These are phyloP conservation scores for Trichoderma koningiopsis DNA, from an alignment of 2,329 filamentous ascomycete genomes.

Conservation along the genomic window DNA sequence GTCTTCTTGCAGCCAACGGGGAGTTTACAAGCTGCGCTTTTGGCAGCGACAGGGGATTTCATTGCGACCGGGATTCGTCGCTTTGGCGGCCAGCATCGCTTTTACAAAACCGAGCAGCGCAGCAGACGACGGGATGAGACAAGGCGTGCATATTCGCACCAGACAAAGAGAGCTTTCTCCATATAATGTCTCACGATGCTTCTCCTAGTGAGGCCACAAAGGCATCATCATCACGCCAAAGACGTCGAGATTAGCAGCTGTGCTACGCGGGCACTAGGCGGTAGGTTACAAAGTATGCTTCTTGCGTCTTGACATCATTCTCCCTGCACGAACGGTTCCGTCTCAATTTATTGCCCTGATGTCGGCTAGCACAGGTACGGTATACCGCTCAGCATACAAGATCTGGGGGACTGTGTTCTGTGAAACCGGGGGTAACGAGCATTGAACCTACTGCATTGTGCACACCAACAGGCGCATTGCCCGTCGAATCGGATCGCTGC, in stretches of 20 bases:
- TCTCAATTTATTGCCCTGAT: not conserved
- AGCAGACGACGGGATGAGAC: not conserved
- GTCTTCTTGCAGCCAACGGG: constrained; percentile 4
- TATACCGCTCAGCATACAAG: not conserved
- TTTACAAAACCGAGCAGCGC: constrained; percentile 5
- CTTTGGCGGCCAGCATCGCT: not conserved
- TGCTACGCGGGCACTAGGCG: not conserved
- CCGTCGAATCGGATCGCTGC: constrained; percentile 18
- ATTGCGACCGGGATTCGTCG: not conserved
- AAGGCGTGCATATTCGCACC: not conserved
- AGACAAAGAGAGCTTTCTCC: not conserved
- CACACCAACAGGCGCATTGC: not conserved
- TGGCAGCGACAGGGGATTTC: not conserved
- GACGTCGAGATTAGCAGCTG: not conserved
- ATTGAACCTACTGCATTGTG: too few relatives aligned
- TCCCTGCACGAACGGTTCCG: not conserved
- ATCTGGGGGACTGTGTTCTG: not conserved
- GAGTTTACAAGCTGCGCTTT: not conserved
- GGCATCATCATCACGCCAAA: not conserved
- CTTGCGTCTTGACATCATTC: not conserved
- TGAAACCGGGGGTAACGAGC: not conserved
- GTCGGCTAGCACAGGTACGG: not conserved
- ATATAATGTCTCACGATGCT: not conserved
- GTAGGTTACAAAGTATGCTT: not conserved
- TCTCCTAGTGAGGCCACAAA: not conserved